phyloP scores from a whole-genome alignment of 2,329 filamentous ascomycete species.

The Talaromyces islandicus region DNA sequence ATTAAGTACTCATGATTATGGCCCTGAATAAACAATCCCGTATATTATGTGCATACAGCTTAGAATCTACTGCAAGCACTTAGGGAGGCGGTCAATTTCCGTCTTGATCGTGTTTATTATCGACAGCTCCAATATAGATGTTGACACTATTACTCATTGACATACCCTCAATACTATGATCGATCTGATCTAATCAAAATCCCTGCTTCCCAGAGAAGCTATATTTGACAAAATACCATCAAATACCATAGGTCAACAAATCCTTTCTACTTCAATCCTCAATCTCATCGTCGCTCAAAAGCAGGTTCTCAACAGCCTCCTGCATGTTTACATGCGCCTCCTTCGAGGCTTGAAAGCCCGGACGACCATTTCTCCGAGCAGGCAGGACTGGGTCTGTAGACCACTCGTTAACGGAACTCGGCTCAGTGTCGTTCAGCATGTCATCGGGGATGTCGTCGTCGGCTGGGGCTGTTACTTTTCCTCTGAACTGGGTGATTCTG shows the following conservation, averaged over 20 bases:
- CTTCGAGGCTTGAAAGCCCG: conserved; percentile 1
- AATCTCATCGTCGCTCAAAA: conserved; percentile 79
- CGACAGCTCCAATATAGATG: too few relatives aligned
- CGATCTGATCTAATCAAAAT: background rate
- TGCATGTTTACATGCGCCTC: conserved; percentile 28
- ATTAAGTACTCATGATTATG: too few relatives aligned
- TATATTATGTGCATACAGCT: too few relatives aligned
- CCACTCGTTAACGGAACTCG: background rate
- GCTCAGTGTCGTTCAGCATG: conserved; percentile 22
- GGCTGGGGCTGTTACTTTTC: conserved; percentile 40
- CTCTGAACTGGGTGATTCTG: conserved; percentile 62
- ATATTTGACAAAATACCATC: background rate
- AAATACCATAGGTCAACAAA: background rate
- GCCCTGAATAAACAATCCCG: too few relatives aligned
- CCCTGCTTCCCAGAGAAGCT: background rate
- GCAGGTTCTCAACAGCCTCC: conserved; percentile 57
- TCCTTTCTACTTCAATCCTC: conserved; percentile 47
- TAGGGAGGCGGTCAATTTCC: too few relatives aligned
- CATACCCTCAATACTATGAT: background rate
- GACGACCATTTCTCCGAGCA: background rate
- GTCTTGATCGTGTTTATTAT: too few relatives aligned
- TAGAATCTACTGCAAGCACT: too few relatives aligned
- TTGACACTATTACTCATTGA: too few relatives aligned
- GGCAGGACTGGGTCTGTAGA: conserved; percentile 13
- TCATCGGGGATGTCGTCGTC: conserved; percentile 40